Evolutionary conservation across 305 asterid species (phyloP), one percentile per base, ranked within the genome.

Genomic region (Fraxinus dipetala): DNA sequence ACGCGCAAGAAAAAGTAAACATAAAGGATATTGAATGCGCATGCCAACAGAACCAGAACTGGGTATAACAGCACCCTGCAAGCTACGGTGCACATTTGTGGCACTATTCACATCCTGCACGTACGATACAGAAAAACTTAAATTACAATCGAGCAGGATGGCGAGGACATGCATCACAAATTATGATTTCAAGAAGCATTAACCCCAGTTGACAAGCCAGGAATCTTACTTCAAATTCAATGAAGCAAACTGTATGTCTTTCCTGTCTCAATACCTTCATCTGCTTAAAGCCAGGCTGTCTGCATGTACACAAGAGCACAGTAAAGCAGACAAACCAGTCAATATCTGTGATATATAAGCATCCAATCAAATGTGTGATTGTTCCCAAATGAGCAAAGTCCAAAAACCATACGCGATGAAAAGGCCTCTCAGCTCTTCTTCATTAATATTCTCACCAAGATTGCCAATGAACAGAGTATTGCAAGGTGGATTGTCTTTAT

Each of bases 21-120:
- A 34, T 14, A 35, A 91, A 96, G 99, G 99, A 96, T 96, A 96
- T 96, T 96, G 99, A 86, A 96, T 96, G 76, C 99, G 98, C 99
- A 96, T 96, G 93, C 99, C 99, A 85, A 96, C 91, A 48, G 99
- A 90, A 87, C 98, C 96, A 30, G 98, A 96, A 86, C 99, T 96
- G 78, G 98, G 98, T 88, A 94, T 92, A 56, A 96, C 99, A 51
- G 97, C 98, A 82, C 99, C 98, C 89, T 96, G 99, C 87, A 94
- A 90, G 90, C 81, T 93, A 81, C 90, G 99, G 86, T 96, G 99
- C 83, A 96, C 98, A 83, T 91, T 89, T 79, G 96, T 87, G 75
- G 99, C 99, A 79, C 96, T 93, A 84, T 89, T 92, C 87, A 96
- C 91, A 84, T 96, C 99, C 99, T 96, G 96, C 87, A 80, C 18